Base-by-base conservation (phyloP, 495 filamentous ascomycete genomes). In the Penicillium silybi region DNA sequence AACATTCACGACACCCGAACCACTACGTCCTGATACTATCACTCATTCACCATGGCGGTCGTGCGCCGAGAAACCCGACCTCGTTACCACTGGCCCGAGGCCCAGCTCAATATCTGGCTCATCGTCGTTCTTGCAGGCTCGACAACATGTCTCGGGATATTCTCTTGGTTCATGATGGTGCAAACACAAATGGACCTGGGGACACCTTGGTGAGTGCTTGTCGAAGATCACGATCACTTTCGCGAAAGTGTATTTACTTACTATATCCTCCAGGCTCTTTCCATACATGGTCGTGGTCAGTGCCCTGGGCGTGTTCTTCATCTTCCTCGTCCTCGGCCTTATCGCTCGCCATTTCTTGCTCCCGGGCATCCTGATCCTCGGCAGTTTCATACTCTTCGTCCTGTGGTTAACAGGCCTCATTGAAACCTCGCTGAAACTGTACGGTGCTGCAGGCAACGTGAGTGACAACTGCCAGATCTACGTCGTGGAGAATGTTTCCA, bases 391-490 rank as follows among this genome's bases (percentile, higher is more conserved):
- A 59, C 84, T 97, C 49, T 93, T 97, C 63, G 84, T 95, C 0
- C 79, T 99, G 29, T 99, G 85, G 85, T 76, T 97, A 41, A 89
- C 92, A 6, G 92, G 92, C 1, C 72, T 96, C n/a, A 84, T 99
- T 63, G 92, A 96, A 60, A 87, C 89, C 4, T 80, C 82, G 25
- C 84, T 99, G 54, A 88, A 96, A 71, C 80, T 99, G 16, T 99
- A 92, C 77, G 88, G 89, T 2, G 83, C 88, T 6, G 64, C 71
- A 3, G 85, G 83, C 10, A 87, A 84, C 48, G 83, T 97, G 50
- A 89, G 83, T 69, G 78, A 77, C 53, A 90, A 89, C 62, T 99
- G 95, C 70, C 79, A 87, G 48, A 75, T 83, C 37, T 88, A 85
- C 53, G 86, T 93, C 3, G 74, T 77, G 40, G 79, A 80, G 34